Percentiles rank a stretch among this genome's conserved stretches.
Evolutionary conservation across 495 filamentous ascomycete species (phyloP).

Genomic region (Pseudevernia furfuracea): DNA sequence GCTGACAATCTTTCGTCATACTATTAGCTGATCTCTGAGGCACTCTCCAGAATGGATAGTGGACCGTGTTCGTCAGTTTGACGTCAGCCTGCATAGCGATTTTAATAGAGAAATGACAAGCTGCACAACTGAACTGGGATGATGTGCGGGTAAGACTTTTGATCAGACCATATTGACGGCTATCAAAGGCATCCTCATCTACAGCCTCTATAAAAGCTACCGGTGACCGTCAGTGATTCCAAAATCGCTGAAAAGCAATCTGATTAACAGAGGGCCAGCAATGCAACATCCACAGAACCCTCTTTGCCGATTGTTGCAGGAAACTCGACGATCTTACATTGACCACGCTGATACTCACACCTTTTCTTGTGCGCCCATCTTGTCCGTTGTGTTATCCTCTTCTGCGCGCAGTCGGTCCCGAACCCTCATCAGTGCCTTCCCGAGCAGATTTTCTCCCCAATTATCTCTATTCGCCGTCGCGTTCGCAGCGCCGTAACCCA

Average conservation of each 20-base stretch:
- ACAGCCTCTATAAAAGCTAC: neutral
- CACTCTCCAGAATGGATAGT: neutral
- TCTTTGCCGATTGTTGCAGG: neutral
- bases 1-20: conserved; percentile 28
- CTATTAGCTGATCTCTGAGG: neutral
- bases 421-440: conserved; percentile 49
- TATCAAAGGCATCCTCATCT: neutral
- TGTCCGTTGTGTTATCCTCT: conserved; percentile 8
- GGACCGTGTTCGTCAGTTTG: neutral
- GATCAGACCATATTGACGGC: conserved; percentile 1
- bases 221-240: conserved; percentile 8
- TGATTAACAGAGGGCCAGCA: conserved; percentile 7
- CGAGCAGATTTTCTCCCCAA: conserved; percentile 64
- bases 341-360: neutral
- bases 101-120: conserved; percentile 1
- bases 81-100: conserved; percentile 15
- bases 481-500: conserved; percentile 42
- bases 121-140: neutral
- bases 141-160: neutral
- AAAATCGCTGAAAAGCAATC: neutral
- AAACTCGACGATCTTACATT: neutral
- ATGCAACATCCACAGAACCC: neutral
- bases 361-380: neutral
- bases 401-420: conserved; percentile 36
- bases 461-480: conserved; percentile 39